Percentiles rank a stretch among this genome's conserved stretches.
These are phyloP conservation scores for Gelatoporia subvermispora DNA, from an alignment of 768 basidiomycete species.

Conservation along the genomic window DNA sequence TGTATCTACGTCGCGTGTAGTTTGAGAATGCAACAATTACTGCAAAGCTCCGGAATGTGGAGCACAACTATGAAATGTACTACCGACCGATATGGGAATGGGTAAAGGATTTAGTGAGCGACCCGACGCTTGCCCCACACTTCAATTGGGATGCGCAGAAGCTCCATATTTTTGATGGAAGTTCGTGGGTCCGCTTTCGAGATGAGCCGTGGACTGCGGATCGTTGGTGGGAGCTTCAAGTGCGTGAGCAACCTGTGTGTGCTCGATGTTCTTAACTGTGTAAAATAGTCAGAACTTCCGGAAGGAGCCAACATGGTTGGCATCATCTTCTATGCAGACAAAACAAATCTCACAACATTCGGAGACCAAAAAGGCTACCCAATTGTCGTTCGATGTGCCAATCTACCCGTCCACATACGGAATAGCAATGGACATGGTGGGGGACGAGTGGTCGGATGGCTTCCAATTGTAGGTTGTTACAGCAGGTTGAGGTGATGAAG, in stretches of 20 bases:
- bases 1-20: constrained; percentile 1
- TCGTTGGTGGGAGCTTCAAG: constrained; percentile 10
- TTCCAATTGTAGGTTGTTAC: constrained; percentile 6
- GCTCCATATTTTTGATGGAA: constrained; percentile 8
- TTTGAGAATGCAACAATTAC: constrained; percentile 1
- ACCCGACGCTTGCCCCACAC: constrained; percentile 4
- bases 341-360: constrained; percentile 4
- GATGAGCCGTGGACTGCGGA: constrained; percentile 15
- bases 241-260: neutral
- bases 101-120: constrained; percentile 4
- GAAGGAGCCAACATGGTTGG: neutral
- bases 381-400: neutral
- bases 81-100: constrained; percentile 8
- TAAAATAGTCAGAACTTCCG: neutral
- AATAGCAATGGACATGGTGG: constrained; percentile 5
- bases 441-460: constrained; percentile 6
- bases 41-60: neutral
- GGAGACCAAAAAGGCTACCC: constrained; percentile 6
- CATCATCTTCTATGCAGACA: constrained; percentile 6
- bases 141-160: constrained; percentile 10
- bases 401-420: constrained; percentile 6
- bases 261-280: neutral
- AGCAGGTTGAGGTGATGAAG: neutral
- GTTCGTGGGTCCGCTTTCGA: constrained; percentile 2
- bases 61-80: constrained; percentile 2